Percentiles rank a stretch among this genome's conserved stretches.
phyloP scores from a whole-genome alignment of 2,329 filamentous ascomycete genomes.

The Diaporthe sp. region DNA sequence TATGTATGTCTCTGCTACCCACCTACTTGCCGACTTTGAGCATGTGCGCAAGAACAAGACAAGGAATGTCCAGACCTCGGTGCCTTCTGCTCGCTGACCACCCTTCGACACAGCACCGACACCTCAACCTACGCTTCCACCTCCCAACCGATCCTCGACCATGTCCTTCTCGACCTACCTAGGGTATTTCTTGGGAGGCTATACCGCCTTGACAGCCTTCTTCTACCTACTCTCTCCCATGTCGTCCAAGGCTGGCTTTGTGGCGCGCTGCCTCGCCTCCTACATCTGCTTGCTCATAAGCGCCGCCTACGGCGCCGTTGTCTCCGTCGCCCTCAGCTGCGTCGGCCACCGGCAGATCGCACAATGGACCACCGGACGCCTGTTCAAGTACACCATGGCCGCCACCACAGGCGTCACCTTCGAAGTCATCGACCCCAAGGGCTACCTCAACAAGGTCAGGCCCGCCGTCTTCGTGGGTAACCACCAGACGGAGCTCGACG shows the following conservation, averaged over 20 bases:
- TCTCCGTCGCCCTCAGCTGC: conserved; percentile 78
- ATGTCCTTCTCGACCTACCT: conserved; percentile 58
- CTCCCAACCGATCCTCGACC: conserved; percentile 38
- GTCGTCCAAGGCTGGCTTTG: conserved; percentile 74
- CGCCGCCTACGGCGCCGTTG: conserved; percentile 81
- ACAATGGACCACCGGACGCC: conserved; percentile 86
- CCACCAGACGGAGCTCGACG: conserved; percentile 96
- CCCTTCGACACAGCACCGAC: neutral
- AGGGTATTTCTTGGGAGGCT: conserved; percentile 65
- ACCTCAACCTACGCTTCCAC: neutral
- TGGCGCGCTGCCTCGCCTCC: conserved; percentile 76
- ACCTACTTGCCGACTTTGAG: neutral
- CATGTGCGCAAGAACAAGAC: neutral
- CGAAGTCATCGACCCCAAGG: conserved; percentile 76
- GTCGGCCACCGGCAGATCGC: conserved; percentile 81
- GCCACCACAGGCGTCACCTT: conserved; percentile 84
- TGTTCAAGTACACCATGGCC: conserved; percentile 86
- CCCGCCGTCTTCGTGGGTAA: conserved; percentile 95
- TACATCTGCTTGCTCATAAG: conserved; percentile 73
- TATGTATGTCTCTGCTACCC: neutral
- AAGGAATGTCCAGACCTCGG: neutral
- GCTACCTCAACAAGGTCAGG: conserved; percentile 74
- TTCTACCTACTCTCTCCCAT: conserved; percentile 75
- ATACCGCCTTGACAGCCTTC: conserved; percentile 63
- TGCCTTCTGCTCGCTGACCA: conserved; percentile 25